These are phyloP conservation scores for Ceratobasidium sp. DNA, from an alignment of 1,284 basidiomycete genomes.

Conservation along the genomic window DNA sequence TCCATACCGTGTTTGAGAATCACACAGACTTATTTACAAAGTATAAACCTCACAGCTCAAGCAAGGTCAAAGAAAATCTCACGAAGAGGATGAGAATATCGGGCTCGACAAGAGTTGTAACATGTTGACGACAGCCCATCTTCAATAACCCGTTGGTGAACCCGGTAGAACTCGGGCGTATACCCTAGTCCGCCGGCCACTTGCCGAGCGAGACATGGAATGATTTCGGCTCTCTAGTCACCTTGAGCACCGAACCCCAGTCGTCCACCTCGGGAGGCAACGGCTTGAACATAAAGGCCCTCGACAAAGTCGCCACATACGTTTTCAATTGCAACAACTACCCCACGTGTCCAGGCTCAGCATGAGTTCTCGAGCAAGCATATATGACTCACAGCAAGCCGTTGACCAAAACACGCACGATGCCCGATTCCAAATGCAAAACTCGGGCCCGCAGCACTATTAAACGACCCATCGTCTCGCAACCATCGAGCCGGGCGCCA, in stretches of 20 bases:
- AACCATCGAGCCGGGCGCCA: constrained; percentile 41
- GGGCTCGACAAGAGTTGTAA: too few relatives aligned
- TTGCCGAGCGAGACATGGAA: constrained; percentile 9
- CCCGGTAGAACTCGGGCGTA: too few relatives aligned
- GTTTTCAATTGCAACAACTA: constrained; percentile 21
- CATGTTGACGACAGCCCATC: too few relatives aligned
- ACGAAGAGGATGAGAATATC: too few relatives aligned
- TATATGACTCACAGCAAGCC: constrained; percentile 39
- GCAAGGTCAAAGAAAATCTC: too few relatives aligned
- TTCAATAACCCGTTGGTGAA: too few relatives aligned
- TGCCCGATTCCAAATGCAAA: constrained; percentile 38
- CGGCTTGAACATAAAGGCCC: constrained; percentile 29
- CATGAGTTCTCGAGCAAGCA: too few relatives aligned
- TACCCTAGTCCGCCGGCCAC: constrained; percentile 19
- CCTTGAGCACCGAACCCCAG: background rate
- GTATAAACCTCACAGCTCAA: too few relatives aligned
- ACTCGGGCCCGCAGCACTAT: constrained; percentile 20
- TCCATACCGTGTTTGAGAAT: too few relatives aligned
- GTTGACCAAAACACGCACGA: constrained; percentile 39
- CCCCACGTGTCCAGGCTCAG: too few relatives aligned
- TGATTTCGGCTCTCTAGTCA: constrained; percentile 10
- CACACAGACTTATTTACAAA: too few relatives aligned
- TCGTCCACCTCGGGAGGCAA: background rate
- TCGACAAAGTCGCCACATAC: constrained; percentile 15
- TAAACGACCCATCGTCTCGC: constrained; percentile 21